Percentiles rank a stretch among this genome's conserved stretches.
Conservation (phyloP, 2,329 filamentous ascomycete species). For the Whalleya microplaca region DNA sequence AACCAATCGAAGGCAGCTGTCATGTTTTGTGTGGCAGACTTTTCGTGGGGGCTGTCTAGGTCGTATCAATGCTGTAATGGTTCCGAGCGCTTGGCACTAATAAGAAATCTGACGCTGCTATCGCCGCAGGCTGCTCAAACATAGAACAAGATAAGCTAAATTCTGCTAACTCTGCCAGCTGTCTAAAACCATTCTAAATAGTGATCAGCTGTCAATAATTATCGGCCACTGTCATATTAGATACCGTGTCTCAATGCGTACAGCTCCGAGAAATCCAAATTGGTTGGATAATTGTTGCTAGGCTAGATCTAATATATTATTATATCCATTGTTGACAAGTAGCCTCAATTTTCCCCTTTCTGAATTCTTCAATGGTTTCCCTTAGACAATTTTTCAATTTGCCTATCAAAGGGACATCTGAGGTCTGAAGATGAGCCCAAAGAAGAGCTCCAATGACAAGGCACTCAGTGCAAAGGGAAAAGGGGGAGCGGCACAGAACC, state of each 20-base stretch:
- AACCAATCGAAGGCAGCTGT: conserved; percentile 9
- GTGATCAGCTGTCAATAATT: no score
- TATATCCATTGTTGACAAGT: conserved; percentile 27
- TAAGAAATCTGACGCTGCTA: conserved; percentile 2
- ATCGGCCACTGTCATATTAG: no score
- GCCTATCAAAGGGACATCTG: conserved; percentile 11
- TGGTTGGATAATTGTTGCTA: conserved; percentile 24
- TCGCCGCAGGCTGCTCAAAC: neutral
- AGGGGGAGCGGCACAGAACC: conserved; percentile 7
- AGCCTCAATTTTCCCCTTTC: conserved; percentile 25
- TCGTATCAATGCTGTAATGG: conserved; percentile 18
- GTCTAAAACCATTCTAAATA: no score
- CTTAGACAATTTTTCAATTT: neutral
- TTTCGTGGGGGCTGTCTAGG: conserved; percentile 7
- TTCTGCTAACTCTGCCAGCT: no score
- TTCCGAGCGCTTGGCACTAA: conserved; percentile 19
- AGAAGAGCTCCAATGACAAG: conserved; percentile 24
- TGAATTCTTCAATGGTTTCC: neutral
- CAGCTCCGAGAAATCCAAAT: conserved; percentile 32
- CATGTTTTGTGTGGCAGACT: neutral
- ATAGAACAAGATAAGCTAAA: no score
- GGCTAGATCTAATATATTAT: neutral
- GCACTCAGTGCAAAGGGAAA: conserved; percentile 10
- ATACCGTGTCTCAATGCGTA: conserved; percentile 27
- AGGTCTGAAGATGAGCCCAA: conserved; percentile 24